These are phyloP conservation scores for Persicaria maculosa DNA, from an alignment of 148 eudicot species.

Conservation along the genomic window DNA sequence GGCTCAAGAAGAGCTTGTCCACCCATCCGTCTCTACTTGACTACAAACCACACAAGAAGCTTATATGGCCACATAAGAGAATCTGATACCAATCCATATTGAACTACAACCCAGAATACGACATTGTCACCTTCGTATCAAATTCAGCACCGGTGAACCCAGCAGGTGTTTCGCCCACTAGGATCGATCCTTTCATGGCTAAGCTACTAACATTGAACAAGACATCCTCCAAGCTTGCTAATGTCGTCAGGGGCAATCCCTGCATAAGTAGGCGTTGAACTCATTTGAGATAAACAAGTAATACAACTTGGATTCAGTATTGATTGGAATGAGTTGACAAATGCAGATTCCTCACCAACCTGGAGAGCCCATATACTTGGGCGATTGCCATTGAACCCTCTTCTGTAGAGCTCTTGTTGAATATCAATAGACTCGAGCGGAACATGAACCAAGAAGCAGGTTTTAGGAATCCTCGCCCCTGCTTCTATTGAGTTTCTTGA, in stretches of 20 bases:
- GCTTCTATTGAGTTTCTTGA: slow-evolving; percentile 38
- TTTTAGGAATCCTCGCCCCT: slow-evolving; percentile 67
- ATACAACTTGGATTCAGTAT: background rate
- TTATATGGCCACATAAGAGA: background rate
- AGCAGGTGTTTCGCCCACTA: slow-evolving; percentile 72
- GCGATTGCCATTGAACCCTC: slow-evolving; percentile 68
- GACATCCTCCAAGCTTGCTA: slow-evolving; percentile 46
- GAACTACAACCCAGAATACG: background rate
- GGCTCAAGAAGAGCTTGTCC: slow-evolving; percentile 64
- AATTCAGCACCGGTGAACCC: slow-evolving; percentile 41
- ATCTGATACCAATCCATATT: slow-evolving; percentile 12
- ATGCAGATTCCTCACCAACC: slow-evolving; percentile 30
- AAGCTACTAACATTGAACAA: slow-evolving; percentile 42
- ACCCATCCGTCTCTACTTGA: slow-evolving; percentile 35
- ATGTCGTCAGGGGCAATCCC: slow-evolving; percentile 67
- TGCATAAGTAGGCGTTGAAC: slow-evolving; percentile 20
- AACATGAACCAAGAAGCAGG: slow-evolving; percentile 64
- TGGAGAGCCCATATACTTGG: slow-evolving; percentile 79
- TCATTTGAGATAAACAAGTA: background rate
- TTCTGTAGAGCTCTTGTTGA: slow-evolving; percentile 39
- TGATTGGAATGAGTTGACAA: background rate
- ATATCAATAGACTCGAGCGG: slow-evolving; percentile 48
- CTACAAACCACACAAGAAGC: slow-evolving; percentile 21
- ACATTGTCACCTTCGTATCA: slow-evolving; percentile 37
- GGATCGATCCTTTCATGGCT: slow-evolving; percentile 65